A percentile compares a stretch with the other conserved stretches of the same genome.
Conservation (phyloP, 2,329 filamentous ascomycete genomes). For the Ceratocystis ficicola region DNA sequence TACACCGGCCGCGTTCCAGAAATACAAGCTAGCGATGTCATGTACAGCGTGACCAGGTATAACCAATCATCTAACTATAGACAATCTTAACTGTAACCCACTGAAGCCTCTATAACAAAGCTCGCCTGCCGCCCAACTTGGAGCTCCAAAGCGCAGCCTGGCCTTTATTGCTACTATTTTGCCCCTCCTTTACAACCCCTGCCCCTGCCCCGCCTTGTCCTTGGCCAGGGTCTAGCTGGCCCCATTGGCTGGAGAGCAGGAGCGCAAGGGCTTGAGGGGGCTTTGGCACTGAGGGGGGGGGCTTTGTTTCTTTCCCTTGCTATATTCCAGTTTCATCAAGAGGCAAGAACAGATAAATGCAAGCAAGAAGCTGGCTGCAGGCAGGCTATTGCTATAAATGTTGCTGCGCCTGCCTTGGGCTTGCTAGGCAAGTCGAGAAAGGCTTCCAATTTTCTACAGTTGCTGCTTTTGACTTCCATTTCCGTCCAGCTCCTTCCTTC, state of each 20-base stretch:
- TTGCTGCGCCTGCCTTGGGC: not conserved
- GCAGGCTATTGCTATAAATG: not conserved
- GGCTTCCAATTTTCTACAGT: not conserved
- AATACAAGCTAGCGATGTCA: too few species aligned
- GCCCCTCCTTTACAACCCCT: not conserved
- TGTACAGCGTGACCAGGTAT: too few species aligned
- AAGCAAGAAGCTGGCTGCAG: not conserved
- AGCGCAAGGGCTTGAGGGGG: not conserved
- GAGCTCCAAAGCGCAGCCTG: not conserved
- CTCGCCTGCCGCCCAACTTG: too few species aligned
- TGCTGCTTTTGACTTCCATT: conserved; percentile 1
- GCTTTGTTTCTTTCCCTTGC: not conserved
- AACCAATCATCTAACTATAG: too few species aligned
- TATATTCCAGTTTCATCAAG: not conserved
- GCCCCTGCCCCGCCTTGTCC: not conserved
- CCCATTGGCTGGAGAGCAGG: not conserved
- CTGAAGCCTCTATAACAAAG: too few species aligned
- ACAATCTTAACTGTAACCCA: too few species aligned
- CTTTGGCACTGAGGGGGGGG: not conserved
- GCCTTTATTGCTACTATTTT: not conserved
- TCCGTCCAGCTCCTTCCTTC: not conserved
- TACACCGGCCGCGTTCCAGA: too few species aligned
- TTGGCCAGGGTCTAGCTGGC: not conserved
- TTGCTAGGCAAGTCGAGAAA: not conserved
- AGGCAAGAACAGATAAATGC: too few species aligned